Base-by-base conservation (phyloP, 768 basidiomycete species). In the Harrya chromipes region DNA sequence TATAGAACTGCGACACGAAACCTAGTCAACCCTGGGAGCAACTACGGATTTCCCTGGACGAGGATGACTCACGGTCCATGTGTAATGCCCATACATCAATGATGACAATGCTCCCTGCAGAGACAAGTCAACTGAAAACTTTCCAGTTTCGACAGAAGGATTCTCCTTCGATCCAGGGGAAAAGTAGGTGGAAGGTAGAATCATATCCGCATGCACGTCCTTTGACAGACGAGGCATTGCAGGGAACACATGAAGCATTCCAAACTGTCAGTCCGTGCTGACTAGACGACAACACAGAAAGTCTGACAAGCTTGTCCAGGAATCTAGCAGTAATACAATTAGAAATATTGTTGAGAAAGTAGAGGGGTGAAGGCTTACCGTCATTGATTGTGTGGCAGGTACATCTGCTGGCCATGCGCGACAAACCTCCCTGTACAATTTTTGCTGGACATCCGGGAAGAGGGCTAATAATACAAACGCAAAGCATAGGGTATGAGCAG, bases 381-480 rank as follows among this genome's bases (percentile, higher is more conserved):
- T 60, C 34, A 56, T 29, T 31, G 56, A 26, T 31, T 49, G 58
- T 11, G 55, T 40, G 11, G 61, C 54, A 6, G 74, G 67, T 7
- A 46, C 45, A 14, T 68, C 70, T 5, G 65, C 55, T 10, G 76
- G 74, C 73, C 77, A 78, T n/a, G 75, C 39, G 14, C 40, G 46
- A 7, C 43, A 29, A 5, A 70, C 59, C 46, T 81, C 78, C 26
- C 75, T 67, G 41, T 70, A 73, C 0, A 82, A 55, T 46, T 69
- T 76, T 23, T 71, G 61, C 55, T 83, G 81, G 27, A 67, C 66
- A 1, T 76, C 75, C 2, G 79, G 79, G 54, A 80, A 62, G 11
- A 81, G 63, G 4, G 81, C 81, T 8, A 83, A 61, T 11, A 77
- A 64, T 0, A 58, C 63, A 13, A 80, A 49, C 1, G 71, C 66